These are phyloP conservation scores for Candida insectalens DNA, from an alignment of 805 yeast genomes.

Conservation along the genomic window DNA sequence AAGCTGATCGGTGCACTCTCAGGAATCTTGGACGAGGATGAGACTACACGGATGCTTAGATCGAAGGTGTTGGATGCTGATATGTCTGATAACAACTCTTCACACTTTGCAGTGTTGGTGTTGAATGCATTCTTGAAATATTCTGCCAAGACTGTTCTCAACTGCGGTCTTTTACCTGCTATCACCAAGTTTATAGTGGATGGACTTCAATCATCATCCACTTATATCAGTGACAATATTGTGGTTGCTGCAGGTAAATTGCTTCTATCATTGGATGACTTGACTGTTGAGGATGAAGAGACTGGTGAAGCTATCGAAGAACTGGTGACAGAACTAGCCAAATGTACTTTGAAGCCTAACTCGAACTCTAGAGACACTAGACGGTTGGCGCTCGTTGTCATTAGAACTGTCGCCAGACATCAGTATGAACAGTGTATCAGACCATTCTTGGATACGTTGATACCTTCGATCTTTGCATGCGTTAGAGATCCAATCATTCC, in stretches of 20 bases:
- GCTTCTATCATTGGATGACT: constrained; percentile 40
- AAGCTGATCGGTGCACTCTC: constrained; percentile 70
- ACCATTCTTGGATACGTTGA: constrained; percentile 47
- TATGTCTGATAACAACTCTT: constrained; percentile 28
- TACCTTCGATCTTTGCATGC: constrained; percentile 69
- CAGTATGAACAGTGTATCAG: constrained; percentile 40
- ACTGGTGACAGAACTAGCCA: constrained; percentile 43
- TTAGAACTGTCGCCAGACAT: constrained; percentile 65
- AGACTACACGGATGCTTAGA: constrained; percentile 49
- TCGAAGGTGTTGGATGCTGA: constrained; percentile 45
- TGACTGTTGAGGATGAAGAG: constrained; percentile 8
- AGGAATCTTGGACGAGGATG: constrained; percentile 52
- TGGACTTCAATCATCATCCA: constrained; percentile 31
- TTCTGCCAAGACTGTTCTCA: constrained; percentile 56
- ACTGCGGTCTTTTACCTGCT: constrained; percentile 38
- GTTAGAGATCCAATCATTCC: constrained; percentile 87
- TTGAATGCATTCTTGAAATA: constrained; percentile 74
- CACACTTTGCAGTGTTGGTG: constrained; percentile 59
- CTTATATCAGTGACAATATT: constrained; percentile 65
- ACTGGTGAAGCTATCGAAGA: constrained; percentile 25
- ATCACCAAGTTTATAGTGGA: constrained; percentile 38
- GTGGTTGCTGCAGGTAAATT: constrained; percentile 76
- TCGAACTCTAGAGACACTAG: constrained; percentile 67
- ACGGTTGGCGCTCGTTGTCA: constrained; percentile 65
- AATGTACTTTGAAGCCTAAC: constrained; percentile 38